phyloP scores from a whole-genome alignment of 176 grass and related monocot species.

The Hordeum vulgare region DNA sequence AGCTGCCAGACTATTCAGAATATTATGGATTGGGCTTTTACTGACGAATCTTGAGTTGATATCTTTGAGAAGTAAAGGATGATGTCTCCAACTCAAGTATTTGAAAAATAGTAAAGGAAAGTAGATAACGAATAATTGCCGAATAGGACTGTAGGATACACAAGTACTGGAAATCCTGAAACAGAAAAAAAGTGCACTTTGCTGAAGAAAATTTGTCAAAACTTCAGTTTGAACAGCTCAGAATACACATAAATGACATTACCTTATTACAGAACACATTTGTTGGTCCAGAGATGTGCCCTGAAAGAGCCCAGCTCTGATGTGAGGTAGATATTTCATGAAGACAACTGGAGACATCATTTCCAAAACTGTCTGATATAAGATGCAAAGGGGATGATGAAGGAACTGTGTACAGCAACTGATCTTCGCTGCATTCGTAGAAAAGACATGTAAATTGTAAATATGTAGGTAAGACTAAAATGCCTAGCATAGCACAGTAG shows the following conservation, averaged over 20 bases:
- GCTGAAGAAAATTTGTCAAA: constrained; percentile 18
- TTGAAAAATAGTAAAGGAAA: constrained; percentile 17
- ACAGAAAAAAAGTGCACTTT: constrained; percentile 30
- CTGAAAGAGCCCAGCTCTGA: constrained; percentile 63
- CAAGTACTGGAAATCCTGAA: constrained; percentile 89
- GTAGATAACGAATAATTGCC: background rate
- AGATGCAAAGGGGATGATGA: constrained; percentile 55
- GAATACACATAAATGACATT: constrained; percentile 4
- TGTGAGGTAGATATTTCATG: constrained; percentile 69
- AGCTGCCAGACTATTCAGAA: constrained; percentile 74
- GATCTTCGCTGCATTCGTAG: constrained; percentile 58
- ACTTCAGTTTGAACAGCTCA: constrained; percentile 9
- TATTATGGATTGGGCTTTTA: constrained; percentile 74
- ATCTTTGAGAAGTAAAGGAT: constrained; percentile 61
- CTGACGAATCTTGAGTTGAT: constrained; percentile 91
- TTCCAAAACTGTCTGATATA: constrained; percentile 68
- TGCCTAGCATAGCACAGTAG: background rate
- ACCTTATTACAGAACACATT: constrained; percentile 62
- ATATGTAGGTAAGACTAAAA: background rate
- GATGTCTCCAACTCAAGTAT: constrained; percentile 18
- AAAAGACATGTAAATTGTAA: constrained; percentile 12
- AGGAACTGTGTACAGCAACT: constrained; percentile 54
- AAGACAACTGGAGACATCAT: constrained; percentile 69
- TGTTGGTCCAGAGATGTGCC: constrained; percentile 67
- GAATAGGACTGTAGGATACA: constrained; percentile 90